These are phyloP conservation scores for Nitzschia putrida DNA, from an alignment of 108 stramenopile species.

Conservation along the genomic window DNA sequence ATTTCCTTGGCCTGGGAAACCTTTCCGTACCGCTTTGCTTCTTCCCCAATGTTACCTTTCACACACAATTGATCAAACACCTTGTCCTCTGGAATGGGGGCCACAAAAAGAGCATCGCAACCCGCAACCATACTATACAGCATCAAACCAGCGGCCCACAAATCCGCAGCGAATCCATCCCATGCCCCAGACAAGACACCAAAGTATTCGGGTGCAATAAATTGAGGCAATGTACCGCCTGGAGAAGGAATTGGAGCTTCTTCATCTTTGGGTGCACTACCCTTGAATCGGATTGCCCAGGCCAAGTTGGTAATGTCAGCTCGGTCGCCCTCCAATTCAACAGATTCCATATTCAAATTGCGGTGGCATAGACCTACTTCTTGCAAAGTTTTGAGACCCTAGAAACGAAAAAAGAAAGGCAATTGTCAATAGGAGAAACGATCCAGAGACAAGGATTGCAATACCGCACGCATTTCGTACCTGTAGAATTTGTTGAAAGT, in stretches of 20 bases:
- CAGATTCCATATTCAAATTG: slow-evolving; percentile 62
- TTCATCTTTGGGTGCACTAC: slow-evolving; percentile 10
- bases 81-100: slow-evolving; percentile 60
- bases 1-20: slow-evolving; percentile 29
- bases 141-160: slow-evolving; percentile 84
- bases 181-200: neutral
- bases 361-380: slow-evolving; percentile 59
- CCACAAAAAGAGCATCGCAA: slow-evolving; percentile 63
- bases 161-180: slow-evolving; percentile 75
- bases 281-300: slow-evolving; percentile 46
- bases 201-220: slow-evolving; percentile 74
- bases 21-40: slow-evolving; percentile 26
- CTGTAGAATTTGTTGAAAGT: slow-evolving; percentile 64
- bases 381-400: slow-evolving; percentile 65
- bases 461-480: slow-evolving; percentile 20
- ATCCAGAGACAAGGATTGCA: too few species aligned
- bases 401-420: slow-evolving; percentile 9
- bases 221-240: slow-evolving; percentile 57
- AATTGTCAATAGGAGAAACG: neutral
- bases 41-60: slow-evolving; percentile 39
- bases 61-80: slow-evolving; percentile 59
- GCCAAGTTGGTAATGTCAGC: slow-evolving; percentile 56
- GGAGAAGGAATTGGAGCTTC: slow-evolving; percentile 34
- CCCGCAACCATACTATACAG: slow-evolving; percentile 77
- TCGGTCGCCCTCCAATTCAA: slow-evolving; percentile 39